A percentile compares a stretch with the other conserved stretches of the same genome.
phyloP scores from a whole-genome alignment of 805 yeast species.

The Saccharomycopsis vini region DNA sequence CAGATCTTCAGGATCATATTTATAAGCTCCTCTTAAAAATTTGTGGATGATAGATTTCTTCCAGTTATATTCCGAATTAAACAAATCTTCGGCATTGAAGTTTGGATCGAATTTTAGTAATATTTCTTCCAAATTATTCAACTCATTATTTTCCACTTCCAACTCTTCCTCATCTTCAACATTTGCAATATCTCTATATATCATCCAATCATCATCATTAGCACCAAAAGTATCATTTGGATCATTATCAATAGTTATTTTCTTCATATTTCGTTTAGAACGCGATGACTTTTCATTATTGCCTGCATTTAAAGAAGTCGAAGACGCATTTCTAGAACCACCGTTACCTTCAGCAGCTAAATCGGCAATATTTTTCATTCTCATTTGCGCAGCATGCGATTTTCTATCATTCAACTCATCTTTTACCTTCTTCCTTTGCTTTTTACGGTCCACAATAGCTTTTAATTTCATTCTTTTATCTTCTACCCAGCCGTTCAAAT shows the following conservation, averaged over 20 bases:
- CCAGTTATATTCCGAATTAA: slow-evolving; percentile 81
- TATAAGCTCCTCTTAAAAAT: slow-evolving; percentile 85
- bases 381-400: slow-evolving; percentile 81
- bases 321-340: slow-evolving; percentile 2
- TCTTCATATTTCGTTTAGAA: slow-evolving; percentile 43
- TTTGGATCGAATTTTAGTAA: slow-evolving; percentile 76
- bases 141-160: slow-evolving; percentile 58
- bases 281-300: slow-evolving; percentile 25
- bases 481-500: slow-evolving; percentile 72
- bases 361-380: slow-evolving; percentile 87
- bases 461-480: slow-evolving; percentile 56
- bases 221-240: slow-evolving; percentile 94
- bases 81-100: slow-evolving; percentile 78
- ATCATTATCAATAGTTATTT: slow-evolving; percentile 74
- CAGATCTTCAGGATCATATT: slow-evolving; percentile 71
- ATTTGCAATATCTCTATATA: slow-evolving; percentile 73
- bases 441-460: slow-evolving; percentile 47
- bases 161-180: slow-evolving; percentile 72
- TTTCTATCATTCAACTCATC: slow-evolving; percentile 81
- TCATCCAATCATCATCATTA: slow-evolving; percentile 91
- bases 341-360: slow-evolving; percentile 53
- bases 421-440: slow-evolving; percentile 59
- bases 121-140: slow-evolving; percentile 60
- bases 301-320: slow-evolving; percentile 7
- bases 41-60: slow-evolving; percentile 67